Conservation (phyloP, 2,329 filamentous ascomycete species). For the Neospermospora avenae region DNA sequence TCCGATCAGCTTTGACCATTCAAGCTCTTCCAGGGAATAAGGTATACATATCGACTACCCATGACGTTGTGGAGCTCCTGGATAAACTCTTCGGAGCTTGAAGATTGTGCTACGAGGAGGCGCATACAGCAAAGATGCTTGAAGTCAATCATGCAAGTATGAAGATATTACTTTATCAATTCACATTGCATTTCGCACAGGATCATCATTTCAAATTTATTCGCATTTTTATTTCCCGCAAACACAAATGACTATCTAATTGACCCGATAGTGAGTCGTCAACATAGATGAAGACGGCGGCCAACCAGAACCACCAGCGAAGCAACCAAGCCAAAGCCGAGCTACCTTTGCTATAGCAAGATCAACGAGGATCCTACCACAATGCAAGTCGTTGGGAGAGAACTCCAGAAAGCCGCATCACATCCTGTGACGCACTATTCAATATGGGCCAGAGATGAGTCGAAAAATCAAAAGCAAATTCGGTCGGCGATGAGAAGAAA, state of each 20-base stretch:
- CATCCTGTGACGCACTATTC: neutral
- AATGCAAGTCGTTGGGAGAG: neutral
- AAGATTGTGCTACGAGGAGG: too few relatives aligned
- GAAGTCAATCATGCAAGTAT: too few relatives aligned
- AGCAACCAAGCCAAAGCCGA: neutral
- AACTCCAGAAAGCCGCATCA: neutral
- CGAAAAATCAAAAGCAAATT: neutral
- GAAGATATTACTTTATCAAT: neutral
- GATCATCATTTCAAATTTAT: neutral
- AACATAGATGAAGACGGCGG: neutral
- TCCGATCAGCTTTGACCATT: too few relatives aligned
- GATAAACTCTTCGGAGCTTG: too few relatives aligned
- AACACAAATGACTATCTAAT: neutral
- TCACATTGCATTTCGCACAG: neutral
- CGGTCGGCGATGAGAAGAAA: neutral
- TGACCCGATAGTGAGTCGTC: neutral
- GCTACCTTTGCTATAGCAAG: conserved; percentile 1
- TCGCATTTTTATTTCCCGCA: neutral
- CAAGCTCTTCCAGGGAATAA: too few relatives aligned
- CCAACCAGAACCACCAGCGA: neutral
- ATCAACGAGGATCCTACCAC: neutral
- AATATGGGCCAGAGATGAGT: neutral
- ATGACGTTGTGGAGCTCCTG: too few relatives aligned
- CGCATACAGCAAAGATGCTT: too few relatives aligned
- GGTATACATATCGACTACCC: too few relatives aligned